phyloP scores from a whole-genome alignment of 352 stramenopile genomes.

The Globisporangium uncinulatum region DNA sequence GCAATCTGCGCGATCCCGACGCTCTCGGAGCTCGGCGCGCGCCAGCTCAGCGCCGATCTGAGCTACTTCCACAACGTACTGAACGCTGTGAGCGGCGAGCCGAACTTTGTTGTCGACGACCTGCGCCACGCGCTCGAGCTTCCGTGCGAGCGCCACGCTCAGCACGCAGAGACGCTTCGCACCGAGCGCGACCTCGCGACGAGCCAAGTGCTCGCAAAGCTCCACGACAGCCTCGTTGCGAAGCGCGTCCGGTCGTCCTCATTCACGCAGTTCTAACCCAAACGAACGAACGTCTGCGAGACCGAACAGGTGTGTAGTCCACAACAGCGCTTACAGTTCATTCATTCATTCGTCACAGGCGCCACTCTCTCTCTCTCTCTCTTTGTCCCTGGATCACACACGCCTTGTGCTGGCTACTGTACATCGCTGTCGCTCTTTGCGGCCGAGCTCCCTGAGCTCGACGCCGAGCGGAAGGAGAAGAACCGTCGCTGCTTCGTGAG shows the following conservation, averaged over 20 bases:
- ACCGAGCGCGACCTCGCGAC: constrained; percentile 17
- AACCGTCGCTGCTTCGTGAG: constrained; percentile 50
- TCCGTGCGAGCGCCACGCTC: constrained; percentile 21
- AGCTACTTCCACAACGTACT: constrained; percentile 81
- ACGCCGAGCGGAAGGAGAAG: constrained; percentile 39
- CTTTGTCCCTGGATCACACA: neutral
- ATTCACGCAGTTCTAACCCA: neutral
- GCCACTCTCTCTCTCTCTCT: neutral
- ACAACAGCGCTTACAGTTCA: too few species aligned
- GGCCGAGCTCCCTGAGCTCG: constrained; percentile 12
- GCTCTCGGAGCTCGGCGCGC: constrained; percentile 48
- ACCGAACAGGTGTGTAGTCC: too few species aligned
- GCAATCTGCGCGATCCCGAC: constrained; percentile 49
- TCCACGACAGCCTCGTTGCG: constrained; percentile 30
- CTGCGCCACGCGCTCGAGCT: constrained; percentile 37
- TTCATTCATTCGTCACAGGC: too few species aligned
- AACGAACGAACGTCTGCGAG: neutral
- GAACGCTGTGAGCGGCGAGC: constrained; percentile 54
- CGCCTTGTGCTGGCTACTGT: neutral
- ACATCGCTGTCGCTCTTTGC: constrained; percentile 8
- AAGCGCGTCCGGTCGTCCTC: constrained; percentile 18
- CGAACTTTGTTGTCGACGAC: constrained; percentile 50
- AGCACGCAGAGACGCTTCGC: constrained; percentile 26
- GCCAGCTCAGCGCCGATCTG: constrained; percentile 64
- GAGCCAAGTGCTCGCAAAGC: constrained; percentile 39